Percentiles rank a stretch among this genome's conserved stretches.
Evolutionary conservation across 2,329 filamentous ascomycete species (phyloP).

Genomic region (Ophiocordyceps sinensis): DNA sequence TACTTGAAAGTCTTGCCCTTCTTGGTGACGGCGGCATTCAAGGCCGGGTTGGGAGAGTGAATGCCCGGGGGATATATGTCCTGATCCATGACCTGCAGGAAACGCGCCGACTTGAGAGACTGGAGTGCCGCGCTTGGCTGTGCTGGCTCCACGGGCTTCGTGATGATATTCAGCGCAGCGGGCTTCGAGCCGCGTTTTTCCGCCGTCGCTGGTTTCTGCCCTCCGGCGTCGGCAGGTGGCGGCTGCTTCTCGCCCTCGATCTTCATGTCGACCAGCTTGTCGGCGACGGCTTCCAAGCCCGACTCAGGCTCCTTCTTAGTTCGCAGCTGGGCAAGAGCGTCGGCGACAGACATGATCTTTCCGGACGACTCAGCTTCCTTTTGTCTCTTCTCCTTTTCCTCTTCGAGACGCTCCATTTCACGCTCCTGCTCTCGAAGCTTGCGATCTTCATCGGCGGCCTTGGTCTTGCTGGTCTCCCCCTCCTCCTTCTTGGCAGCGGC

Average conservation of each 20-base stretch:
- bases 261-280: conserved; percentile 38
- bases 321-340: conserved; percentile 29
- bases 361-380: conserved; percentile 33
- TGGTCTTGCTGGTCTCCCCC: conserved; percentile 25
- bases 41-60: conserved; percentile 76
- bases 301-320: conserved; percentile 24
- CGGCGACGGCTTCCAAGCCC: conserved; percentile 24
- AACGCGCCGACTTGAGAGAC: conserved; percentile 80
- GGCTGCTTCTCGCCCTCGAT: conserved; percentile 27
- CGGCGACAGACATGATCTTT: conserved; percentile 33
- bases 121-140: conserved; percentile 91
- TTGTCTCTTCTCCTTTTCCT: conserved; percentile 49
- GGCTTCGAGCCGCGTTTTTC: conserved; percentile 62
- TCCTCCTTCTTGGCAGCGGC: conserved; percentile 35
- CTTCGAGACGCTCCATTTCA: conserved; percentile 59
- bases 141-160: conserved; percentile 74
- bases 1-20: conserved; percentile 84
- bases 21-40: conserved; percentile 67
- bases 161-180: conserved; percentile 73
- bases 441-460: conserved; percentile 42
- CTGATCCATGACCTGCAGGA: conserved; percentile 66
- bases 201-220: conserved; percentile 34
- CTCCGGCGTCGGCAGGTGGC: conserved; percentile 28
- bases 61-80: conserved; percentile 74
- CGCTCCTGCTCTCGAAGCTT: conserved; percentile 60